Evolutionary conservation across 164 flowering plant species (phyloP).

Genomic region (Liriodendron chinense): DNA sequence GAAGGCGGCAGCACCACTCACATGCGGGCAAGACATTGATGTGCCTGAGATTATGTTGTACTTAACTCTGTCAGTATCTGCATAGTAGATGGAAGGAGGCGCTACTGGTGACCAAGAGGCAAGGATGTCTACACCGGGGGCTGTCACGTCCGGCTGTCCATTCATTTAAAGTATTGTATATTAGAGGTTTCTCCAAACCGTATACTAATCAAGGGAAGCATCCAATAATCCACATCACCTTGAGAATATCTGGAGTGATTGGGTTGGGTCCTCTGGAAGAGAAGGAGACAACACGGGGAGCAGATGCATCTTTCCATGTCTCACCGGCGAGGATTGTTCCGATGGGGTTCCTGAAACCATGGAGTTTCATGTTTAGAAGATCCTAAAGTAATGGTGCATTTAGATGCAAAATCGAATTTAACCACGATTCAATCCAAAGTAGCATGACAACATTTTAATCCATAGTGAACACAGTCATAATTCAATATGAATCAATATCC

Average conservation of each 20-base stretch:
- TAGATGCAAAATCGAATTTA: background rate
- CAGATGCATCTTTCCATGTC: constrained; percentile 23
- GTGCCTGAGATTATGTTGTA: constrained; percentile 39
- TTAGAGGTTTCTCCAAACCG: background rate
- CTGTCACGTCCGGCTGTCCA: constrained; percentile 39
- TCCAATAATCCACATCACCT: constrained; percentile 15
- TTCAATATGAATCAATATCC: background rate
- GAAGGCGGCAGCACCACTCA: constrained; percentile 41
- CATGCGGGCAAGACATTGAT: constrained; percentile 57
- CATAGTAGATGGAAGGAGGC: constrained; percentile 17
- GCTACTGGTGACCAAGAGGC: constrained; percentile 38
- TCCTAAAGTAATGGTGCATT: background rate
- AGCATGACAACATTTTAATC: too few species aligned
- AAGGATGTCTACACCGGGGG: constrained; percentile 45
- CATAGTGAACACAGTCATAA: background rate
- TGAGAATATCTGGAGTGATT: constrained; percentile 34
- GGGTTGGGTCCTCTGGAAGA: constrained; percentile 42
- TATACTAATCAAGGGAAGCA: background rate
- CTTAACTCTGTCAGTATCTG: constrained; percentile 25
- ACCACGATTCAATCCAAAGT: background rate
- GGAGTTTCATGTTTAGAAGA: background rate
- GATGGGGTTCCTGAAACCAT: constrained; percentile 24
- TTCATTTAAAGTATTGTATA: background rate
- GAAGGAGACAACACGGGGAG: constrained; percentile 33
- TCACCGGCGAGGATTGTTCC: constrained; percentile 31